Conservation (phyloP, 2,329 filamentous ascomycete genomes). For the Alternaria dauci region DNA sequence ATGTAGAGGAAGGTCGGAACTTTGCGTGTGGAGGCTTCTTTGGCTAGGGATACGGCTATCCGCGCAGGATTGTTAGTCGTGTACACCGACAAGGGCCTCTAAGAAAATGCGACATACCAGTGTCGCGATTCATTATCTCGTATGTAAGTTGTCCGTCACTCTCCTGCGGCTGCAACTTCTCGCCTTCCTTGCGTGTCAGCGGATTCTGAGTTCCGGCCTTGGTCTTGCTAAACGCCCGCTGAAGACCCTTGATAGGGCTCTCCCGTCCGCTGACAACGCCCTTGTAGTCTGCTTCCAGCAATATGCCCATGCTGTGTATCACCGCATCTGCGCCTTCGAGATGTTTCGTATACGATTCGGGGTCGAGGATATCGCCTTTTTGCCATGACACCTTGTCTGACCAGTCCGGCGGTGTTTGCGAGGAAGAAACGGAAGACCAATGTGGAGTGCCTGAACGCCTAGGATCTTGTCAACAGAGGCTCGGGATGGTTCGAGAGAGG, state of each 20-base stretch:
- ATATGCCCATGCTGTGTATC: slow-evolving; percentile 93
- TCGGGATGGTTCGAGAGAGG: slow-evolving; percentile 6
- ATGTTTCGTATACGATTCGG: slow-evolving; percentile 78
- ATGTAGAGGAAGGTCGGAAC: slow-evolving; percentile 83
- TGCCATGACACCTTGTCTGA: slow-evolving; percentile 85
- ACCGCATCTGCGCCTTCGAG: slow-evolving; percentile 83
- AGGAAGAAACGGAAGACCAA: slow-evolving; percentile 83
- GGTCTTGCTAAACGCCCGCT: slow-evolving; percentile 76
- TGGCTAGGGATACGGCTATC: slow-evolving; percentile 78
- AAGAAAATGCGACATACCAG: slow-evolving; percentile 52
- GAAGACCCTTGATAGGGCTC: slow-evolving; percentile 79
- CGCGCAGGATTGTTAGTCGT: not conserved
- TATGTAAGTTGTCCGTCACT: slow-evolving; percentile 84
- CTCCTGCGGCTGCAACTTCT: slow-evolving; percentile 70
- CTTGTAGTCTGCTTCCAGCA: slow-evolving; percentile 98
- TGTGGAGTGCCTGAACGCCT: slow-evolving; percentile 90
- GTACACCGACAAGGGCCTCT: not conserved
- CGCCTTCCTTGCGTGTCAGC: slow-evolving; percentile 66
- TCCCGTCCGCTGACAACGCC: slow-evolving; percentile 84
- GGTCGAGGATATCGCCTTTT: slow-evolving; percentile 84
- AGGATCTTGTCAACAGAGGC: not conserved
- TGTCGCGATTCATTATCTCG: slow-evolving; percentile 95
- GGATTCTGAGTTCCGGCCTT: slow-evolving; percentile 73
- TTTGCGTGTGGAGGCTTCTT: slow-evolving; percentile 72
- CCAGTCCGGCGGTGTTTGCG: slow-evolving; percentile 77